Conservation (phyloP, 768 basidiomycete species). For the Calocera viscosa region DNA sequence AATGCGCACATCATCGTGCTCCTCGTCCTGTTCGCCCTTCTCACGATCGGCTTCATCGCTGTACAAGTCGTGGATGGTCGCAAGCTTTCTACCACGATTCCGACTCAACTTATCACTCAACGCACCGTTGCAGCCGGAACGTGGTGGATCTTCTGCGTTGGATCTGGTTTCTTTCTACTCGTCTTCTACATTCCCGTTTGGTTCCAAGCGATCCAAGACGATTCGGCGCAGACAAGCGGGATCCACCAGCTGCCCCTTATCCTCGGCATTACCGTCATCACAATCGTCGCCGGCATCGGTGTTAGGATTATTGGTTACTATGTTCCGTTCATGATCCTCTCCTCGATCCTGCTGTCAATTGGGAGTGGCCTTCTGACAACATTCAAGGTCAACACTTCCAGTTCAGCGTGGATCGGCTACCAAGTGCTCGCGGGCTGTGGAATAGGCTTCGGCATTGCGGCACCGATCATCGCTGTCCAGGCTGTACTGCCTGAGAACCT, state of each 20-base stretch:
- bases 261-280: not conserved
- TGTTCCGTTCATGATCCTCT: conserved; percentile 26
- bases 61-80: not conserved
- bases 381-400: conserved; percentile 20
- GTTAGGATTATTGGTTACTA: conserved; percentile 21
- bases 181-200: not conserved
- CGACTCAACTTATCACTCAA: not conserved
- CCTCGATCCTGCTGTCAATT: conserved; percentile 25
- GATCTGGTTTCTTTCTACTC: not conserved
- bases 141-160: not conserved
- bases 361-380: conserved; percentile 32
- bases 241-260: conserved; percentile 7
- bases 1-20: not conserved
- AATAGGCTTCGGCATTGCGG: not conserved
- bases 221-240: not conserved
- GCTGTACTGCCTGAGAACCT: too few species aligned
- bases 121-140: not conserved
- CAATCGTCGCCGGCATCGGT: not conserved
- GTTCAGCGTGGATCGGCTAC: conserved; percentile 26
- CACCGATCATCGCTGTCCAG: not conserved
- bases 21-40: not conserved
- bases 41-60: not conserved
- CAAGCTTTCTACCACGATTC: not conserved
- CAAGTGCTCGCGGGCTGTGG: conserved; percentile 33
- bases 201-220: not conserved